Percentiles rank a stretch among this genome's conserved stretches.
Evolutionary conservation across 441 rosid genomes (phyloP).

Genomic region (Viola pubescens): DNA sequence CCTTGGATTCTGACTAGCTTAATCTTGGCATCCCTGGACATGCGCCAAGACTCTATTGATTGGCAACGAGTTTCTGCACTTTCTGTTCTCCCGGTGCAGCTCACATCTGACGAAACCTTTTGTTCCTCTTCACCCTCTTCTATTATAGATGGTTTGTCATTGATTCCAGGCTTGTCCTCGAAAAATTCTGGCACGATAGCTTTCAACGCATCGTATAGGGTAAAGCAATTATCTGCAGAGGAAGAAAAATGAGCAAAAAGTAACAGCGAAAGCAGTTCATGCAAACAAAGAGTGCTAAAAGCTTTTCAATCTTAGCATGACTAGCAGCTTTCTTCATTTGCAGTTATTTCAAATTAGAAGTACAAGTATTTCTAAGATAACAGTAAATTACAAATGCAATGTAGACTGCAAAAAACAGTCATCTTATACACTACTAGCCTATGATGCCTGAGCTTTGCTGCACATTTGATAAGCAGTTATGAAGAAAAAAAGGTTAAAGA

Average conservation of each 20-base stretch:
- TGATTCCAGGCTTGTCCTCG: slow-evolving; percentile 13
- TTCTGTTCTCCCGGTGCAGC: slow-evolving; percentile 16
- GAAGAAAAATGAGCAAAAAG: slow-evolving; percentile 4
- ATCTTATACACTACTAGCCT: too few species aligned
- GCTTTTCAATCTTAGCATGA: too few species aligned
- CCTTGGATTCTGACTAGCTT: slow-evolving; percentile 78
- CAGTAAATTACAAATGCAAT: too few species aligned
- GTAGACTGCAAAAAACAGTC: too few species aligned
- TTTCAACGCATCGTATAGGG: slow-evolving; percentile 56
- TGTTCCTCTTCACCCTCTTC: slow-evolving; percentile 25
- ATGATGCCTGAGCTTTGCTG: too few species aligned
- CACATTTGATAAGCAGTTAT: too few species aligned
- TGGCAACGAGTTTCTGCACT: slow-evolving; percentile 19
- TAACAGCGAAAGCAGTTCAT: neutral
- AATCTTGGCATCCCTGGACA: slow-evolving; percentile 35
- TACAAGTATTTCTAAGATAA: too few species aligned
- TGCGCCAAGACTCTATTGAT: slow-evolving; percentile 10
- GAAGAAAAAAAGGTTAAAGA: too few species aligned
- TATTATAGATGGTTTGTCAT: slow-evolving; percentile 19
- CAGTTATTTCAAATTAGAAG: too few species aligned
- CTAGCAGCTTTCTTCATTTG: too few species aligned
- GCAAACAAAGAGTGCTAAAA: neutral
- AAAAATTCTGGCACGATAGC: slow-evolving; percentile 51
- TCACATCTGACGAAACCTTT: slow-evolving; percentile 18
- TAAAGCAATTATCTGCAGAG: slow-evolving; percentile 61